Base-by-base conservation (phyloP, 2,329 filamentous ascomycete genomes). In the Botrytis tulipae region DNA sequence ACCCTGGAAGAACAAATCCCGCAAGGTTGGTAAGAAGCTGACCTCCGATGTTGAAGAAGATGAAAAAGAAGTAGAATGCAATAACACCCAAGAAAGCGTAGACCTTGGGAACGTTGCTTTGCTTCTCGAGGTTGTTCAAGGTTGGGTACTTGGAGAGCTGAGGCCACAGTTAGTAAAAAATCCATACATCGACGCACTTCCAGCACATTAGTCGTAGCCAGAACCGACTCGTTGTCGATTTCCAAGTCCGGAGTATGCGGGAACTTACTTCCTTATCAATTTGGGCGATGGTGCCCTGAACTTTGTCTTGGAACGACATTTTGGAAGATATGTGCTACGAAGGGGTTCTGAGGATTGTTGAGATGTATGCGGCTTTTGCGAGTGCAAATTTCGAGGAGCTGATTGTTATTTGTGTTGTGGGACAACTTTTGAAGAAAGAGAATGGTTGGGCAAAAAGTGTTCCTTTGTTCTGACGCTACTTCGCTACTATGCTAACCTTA, bases 1-100 rank as follows among this genome's bases (percentile, higher is more conserved):
- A 96, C 75, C 90, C 91, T 40, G 93, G 93, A 76, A 97, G 88
- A 79, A 92, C 84, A 82, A 96, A 96, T 76, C 93, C 93, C 78
- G 93, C 93, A 78, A 94, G 84, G 86, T 97, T 97, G 84, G 93
- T 94, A 79, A 97, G 87, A 81, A 96, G 92, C 84, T 95, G 93
- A 79, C 93, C 93, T 77, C 92, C 93, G 77, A 96, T 92, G 88
- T 97, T 97, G 88, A 97, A 94, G 86, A 96, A 90, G 84, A 96
- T 93, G 79, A 96, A 89, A 86, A 95, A 94, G 86, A 96, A 94
- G 87, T 97, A 97, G 78, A 95, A 89, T 70, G 90, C 90, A 75
- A 84, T 91, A 74, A 93, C 82, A 79, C 93, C 93, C 79, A 95
- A 90, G 81, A 93, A 88, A 77, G 90, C 91, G 83, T 97, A 96